phyloP scores from a whole-genome alignment of 225 moss, liverwort and hornwort genomes.

The Pseudisothecium myosuroides region DNA sequence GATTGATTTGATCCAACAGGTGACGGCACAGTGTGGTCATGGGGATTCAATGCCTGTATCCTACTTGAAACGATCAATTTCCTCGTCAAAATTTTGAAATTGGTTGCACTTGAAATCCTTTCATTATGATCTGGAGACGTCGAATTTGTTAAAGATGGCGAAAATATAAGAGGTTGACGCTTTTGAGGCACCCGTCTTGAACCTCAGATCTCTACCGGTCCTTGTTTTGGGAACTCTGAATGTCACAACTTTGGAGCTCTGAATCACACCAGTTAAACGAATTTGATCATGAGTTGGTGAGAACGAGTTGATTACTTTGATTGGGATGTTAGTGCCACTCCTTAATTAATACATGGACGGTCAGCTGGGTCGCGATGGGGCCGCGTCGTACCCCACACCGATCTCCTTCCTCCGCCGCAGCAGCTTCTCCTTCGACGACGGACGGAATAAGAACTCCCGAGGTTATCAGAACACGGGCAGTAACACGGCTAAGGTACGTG shows the following conservation, averaged over 20 bases:
- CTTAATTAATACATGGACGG: constrained; percentile 57
- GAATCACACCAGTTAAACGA: neutral
- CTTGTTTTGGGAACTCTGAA: neutral
- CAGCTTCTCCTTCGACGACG: neutral
- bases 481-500: neutral
- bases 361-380: constrained; percentile 48
- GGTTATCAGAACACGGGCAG: neutral
- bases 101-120: neutral
- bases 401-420: neutral
- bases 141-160: neutral
- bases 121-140: neutral
- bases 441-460: neutral
- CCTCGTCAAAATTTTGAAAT: neutral
- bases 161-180: neutral
- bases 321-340: neutral
- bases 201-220: neutral
- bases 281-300: neutral
- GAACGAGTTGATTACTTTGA: neutral
- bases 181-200: neutral
- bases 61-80: neutral
- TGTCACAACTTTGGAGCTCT: neutral
- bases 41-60: constrained; percentile 70
- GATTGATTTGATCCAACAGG: constrained; percentile 3
- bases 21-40: constrained; percentile 43
- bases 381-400: constrained; percentile 26